Evolutionary conservation across 2,329 filamentous ascomycete species (phyloP).

Genomic region (Pyrenochaeta sp.): DNA sequence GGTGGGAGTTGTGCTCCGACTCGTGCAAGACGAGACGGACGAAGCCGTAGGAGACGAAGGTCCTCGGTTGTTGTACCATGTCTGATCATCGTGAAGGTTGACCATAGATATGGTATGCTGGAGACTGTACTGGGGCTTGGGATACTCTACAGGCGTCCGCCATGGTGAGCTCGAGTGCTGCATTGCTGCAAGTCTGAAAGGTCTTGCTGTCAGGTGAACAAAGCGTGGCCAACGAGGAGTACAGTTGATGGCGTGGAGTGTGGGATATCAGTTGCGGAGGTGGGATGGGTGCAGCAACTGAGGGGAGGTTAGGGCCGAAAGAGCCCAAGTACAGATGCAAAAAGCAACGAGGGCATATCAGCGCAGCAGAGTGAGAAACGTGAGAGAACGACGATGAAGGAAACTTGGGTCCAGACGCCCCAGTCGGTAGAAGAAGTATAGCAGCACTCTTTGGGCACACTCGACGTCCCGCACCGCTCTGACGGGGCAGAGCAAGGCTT

Average conservation of each 20-base stretch:
- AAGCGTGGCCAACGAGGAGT: conserved; percentile 30
- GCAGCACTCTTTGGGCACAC: conserved; percentile 25
- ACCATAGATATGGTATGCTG: conserved; percentile 51
- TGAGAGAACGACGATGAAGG: conserved; percentile 32
- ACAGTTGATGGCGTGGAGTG: conserved; percentile 21
- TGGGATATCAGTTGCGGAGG: conserved; percentile 22
- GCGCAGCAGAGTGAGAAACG: conserved; percentile 29
- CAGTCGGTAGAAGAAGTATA: conserved; percentile 45
- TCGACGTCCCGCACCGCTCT: conserved; percentile 23
- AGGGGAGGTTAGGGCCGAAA: conserved; percentile 13
- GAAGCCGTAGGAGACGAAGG: conserved; percentile 48
- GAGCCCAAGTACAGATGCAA: conserved; percentile 29
- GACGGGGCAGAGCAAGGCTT: conserved; percentile 39
- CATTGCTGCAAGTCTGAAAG: conserved; percentile 36
- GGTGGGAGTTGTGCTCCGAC: conserved; percentile 47
- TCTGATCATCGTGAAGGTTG: conserved; percentile 48
- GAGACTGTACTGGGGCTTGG: conserved; percentile 45
- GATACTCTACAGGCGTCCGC: conserved; percentile 41
- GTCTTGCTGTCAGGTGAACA: conserved; percentile 29
- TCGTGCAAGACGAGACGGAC: conserved; percentile 48
- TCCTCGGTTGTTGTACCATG: conserved; percentile 43
- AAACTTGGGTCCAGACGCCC: conserved; percentile 38
- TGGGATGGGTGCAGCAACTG: conserved; percentile 17
- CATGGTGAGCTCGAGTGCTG: conserved; percentile 47
- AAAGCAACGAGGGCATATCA: conserved; percentile 41